Evolutionary conservation across 805 yeast genomes (phyloP).

Genomic region (Kregervanrija fluxuum): DNA sequence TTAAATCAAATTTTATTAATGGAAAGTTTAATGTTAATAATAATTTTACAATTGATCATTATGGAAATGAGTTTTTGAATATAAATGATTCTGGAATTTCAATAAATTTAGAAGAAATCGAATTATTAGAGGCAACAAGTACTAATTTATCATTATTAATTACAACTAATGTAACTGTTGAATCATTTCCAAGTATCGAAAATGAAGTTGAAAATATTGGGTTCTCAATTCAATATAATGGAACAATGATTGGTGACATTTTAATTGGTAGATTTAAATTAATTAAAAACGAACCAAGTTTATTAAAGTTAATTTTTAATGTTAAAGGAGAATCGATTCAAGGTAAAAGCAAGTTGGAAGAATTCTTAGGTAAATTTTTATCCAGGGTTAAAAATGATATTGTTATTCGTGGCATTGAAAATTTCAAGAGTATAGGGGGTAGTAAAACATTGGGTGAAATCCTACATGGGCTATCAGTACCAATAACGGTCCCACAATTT

Average conservation of each 20-base stretch:
- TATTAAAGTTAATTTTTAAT: background rate
- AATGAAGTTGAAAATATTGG: slow-evolving; percentile 19
- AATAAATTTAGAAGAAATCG: slow-evolving; percentile 8
- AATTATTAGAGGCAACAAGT: slow-evolving; percentile 24
- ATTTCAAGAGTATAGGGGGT: slow-evolving; percentile 14
- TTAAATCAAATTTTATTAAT: slow-evolving; percentile 5
- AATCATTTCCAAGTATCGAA: slow-evolving; percentile 22
- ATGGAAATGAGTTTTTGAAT: background rate
- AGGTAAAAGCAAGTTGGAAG: slow-evolving; percentile 20
- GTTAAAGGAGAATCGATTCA: background rate
- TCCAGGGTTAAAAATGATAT: slow-evolving; percentile 29
- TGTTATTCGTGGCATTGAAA: slow-evolving; percentile 21
- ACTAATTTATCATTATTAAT: slow-evolving; percentile 22
- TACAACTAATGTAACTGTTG: slow-evolving; percentile 29
- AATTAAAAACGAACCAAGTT: background rate
- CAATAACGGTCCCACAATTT: slow-evolving; percentile 23
- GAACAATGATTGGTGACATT: slow-evolving; percentile 28
- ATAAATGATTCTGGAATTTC: background rate
- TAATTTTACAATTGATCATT: background rate
- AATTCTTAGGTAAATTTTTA: slow-evolving; percentile 31
- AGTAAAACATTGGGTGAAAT: slow-evolving; percentile 20
- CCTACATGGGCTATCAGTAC: slow-evolving; percentile 19
- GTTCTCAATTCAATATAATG: slow-evolving; percentile 24
- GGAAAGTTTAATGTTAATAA: slow-evolving; percentile 3
- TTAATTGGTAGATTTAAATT: slow-evolving; percentile 20